Base-by-base conservation (phyloP, 1,139 yeast genomes). In the Suhomyces bribrorum region DNA sequence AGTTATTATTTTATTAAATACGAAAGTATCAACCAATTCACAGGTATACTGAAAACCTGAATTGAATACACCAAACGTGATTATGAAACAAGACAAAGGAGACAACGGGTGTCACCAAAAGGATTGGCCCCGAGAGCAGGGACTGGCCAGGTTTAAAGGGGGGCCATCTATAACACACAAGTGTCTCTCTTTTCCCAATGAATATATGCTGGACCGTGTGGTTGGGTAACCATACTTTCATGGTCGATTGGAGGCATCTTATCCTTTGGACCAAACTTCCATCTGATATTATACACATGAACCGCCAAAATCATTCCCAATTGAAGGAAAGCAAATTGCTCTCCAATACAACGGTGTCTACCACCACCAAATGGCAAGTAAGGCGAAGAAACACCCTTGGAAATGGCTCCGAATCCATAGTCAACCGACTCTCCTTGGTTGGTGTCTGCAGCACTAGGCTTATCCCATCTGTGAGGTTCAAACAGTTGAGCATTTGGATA, bases 281-380 rank as follows among this genome's bases (percentile, higher is more conserved):
- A 90, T 60, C 75, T 83, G 60, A 86, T 66, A 47, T 85, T 82
- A 62, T 85, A 85, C 26, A 90, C 78, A 61, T 74, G 86, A 15
- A 89, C 79, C 26, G 89, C 70, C 59, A 94, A 72, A 46, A 92
- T 75, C 40, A 95, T 83, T 40, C 96, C 96, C 54, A 92, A 78
- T 71, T 92, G 99, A 50, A 85, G 83, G 63, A 84, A 88, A 31
- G 99, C 99, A 70, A 92, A 92, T 61, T 90, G 97, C 68, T 92
- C 99, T 57, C 99, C 99, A 58, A 92, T 89, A 70, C 99, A 92
- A 71, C 98, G 85, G 64, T 92, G 99, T 75, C 99, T 86, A 51
- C 99, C 99, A 64, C 97, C 98, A 53, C 98, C 98, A 58, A 92
- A 92, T 40, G 98, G 98, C 62, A 92, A 79, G 67, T 88, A 94